Base-by-base conservation (phyloP, 768 basidiomycete species). In the Termitomyces bulborhizus region DNA sequence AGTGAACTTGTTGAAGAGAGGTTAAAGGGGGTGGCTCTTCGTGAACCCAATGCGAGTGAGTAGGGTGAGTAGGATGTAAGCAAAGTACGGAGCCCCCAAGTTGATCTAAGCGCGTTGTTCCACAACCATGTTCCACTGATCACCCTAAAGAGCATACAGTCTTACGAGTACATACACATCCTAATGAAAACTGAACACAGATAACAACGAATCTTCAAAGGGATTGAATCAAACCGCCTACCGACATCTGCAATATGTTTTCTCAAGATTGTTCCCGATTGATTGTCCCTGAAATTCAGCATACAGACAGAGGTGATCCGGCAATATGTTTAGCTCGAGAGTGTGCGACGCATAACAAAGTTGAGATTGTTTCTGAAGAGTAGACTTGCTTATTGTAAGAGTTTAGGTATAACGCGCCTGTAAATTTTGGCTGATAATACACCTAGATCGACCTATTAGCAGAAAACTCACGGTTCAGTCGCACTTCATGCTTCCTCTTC, bases 1-100 rank as follows among this genome's bases (percentile, higher is more conserved):
- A 86, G 80, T 57, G 89, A 92, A 71, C 78, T 96, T 51, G 85
- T 94, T 6, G 72, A 74, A 15, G 90, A 93, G 46, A 84, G 81
- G 64, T 71, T 93, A 57, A 91, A 88, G 66, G 81, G 72, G 1
- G 39, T 39, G 0, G 1, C 27, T 26, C 51, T 56, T 1, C 57
- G 58, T 12, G 34, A 64, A 39, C 45, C 46, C 12, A 56, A 50
- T 18, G 31, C 51, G 21, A 37, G 57, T n/a, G 9, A 4, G 7
- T n/a, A 21, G 21, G 21, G 40, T 31, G 9, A 13, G 15, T 5
- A 40, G 24, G 18, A 18, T 7, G 4, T 8, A 31, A 12, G 51
- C 11, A 40, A n/a, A 29, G 37, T 3, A 21, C 11, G 29, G n/a
- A 21, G 13, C 34, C 34, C 13, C 34, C 2, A 6, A 13, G 5